These are phyloP conservation scores for Melanomma pulvis-pyrius DNA, from an alignment of 495 filamentous ascomycete genomes.

Conservation along the genomic window DNA sequence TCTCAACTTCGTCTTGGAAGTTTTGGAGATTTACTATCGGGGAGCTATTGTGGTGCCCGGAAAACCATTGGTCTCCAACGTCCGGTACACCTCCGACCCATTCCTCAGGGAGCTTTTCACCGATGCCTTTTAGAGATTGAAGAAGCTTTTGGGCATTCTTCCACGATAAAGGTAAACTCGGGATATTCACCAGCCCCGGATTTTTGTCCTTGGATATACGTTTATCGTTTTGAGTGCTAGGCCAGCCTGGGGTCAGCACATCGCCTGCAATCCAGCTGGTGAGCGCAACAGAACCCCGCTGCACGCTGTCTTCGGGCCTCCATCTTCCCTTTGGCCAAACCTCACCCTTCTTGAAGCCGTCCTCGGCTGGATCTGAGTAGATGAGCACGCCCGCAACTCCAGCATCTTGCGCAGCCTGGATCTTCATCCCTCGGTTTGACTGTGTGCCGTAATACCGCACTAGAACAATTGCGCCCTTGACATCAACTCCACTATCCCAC, in stretches of 20 bases:
- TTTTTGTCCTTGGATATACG: constrained; percentile 70
- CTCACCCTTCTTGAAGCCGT: constrained; percentile 71
- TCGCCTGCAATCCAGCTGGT: constrained; percentile 85
- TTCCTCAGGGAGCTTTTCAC: constrained; percentile 65
- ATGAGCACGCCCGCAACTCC: constrained; percentile 87
- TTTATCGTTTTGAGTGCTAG: constrained; percentile 69
- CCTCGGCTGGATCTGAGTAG: constrained; percentile 84
- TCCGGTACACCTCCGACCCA: constrained; percentile 79
- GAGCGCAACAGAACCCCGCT: constrained; percentile 79
- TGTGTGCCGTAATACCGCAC: constrained; percentile 80
- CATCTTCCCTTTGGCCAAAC: constrained; percentile 73
- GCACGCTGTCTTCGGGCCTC: constrained; percentile 79
- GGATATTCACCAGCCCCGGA: constrained; percentile 75
- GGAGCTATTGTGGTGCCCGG: constrained; percentile 68
- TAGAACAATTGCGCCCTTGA: constrained; percentile 80
- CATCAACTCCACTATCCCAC: constrained; percentile 67
- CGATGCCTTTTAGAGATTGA: constrained; percentile 74
- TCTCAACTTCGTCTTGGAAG: constrained; percentile 77
- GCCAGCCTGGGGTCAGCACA: constrained; percentile 84
- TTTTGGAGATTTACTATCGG: constrained; percentile 85
- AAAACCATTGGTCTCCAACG: constrained; percentile 72
- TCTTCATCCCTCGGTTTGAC: constrained; percentile 71
- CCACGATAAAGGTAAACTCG: constrained; percentile 86
- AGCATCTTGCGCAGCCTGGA: constrained; percentile 84
- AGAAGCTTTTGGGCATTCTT: constrained; percentile 82